Evolutionary conservation across 2,329 filamentous ascomycete species (phyloP), one percentile per base, ranked within the genome.

Genomic region (Neonectria magnoliae): DNA sequence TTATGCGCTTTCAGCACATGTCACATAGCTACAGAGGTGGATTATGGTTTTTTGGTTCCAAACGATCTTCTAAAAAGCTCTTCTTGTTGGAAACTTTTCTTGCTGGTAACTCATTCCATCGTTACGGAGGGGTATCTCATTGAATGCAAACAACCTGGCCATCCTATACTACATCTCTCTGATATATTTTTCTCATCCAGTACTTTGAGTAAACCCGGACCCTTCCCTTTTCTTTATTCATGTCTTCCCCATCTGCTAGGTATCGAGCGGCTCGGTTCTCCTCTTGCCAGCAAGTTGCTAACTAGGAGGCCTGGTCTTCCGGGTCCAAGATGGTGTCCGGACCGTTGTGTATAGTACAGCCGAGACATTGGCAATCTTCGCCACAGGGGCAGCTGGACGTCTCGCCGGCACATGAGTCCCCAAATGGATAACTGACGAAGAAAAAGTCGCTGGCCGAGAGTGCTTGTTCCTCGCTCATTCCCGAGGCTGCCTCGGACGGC

Each of bases 291-390:
- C 3, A 45, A 16, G 4, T 14, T 4, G n/a, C 16, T 14, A 25
- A 16, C 59, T 54, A 38, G 36, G 62, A 68, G 44, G 38, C 53
- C 22, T 68, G 36, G 22, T 44, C 57, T 20, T 18, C 58, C 50
- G 48, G 38, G 55, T 68, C 65, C 29, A 33, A 29, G 5, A 41
- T 53, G 9, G 66, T 64, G 11, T 69, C 73, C 0, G 73, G 69
- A 50, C 76, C 78, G 55, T 78, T 79, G 59, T 89, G 87, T 55
- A 88, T 85, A 54, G 82, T 79, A 67, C 87, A 89, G 4, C 86
- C 87, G 2, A 88, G 76, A 68, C 87, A 89, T 65, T 84, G 79
- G 62, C 87, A 89, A 65, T 87, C 85, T 62, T 89, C 86, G 9
- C 87, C 87, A 60, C 87, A 89, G 1, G 83, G 85, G 71, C 87